These are phyloP conservation scores for Cerioporus squamosus DNA, from an alignment of 1,284 basidiomycete genomes.

Conservation along the genomic window DNA sequence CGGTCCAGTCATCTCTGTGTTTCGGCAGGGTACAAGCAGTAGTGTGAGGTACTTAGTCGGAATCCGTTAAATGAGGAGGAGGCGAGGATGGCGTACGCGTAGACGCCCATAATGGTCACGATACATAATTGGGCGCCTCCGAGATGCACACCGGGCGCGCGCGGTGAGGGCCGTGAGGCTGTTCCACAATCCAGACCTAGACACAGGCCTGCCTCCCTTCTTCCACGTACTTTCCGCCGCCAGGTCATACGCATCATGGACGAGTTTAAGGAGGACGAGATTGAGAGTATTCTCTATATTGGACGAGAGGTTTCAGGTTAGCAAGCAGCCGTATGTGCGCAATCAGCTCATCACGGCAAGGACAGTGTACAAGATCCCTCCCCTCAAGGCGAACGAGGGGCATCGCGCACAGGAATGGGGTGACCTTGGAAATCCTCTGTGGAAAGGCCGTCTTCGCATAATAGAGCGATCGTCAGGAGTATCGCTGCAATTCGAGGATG, in stretches of 20 bases:
- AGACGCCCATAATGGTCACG: slow-evolving; percentile 11
- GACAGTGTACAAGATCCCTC: slow-evolving; percentile 81
- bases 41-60: neutral
- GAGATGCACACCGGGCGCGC: neutral
- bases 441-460: slow-evolving; percentile 90
- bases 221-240: neutral
- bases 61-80: neutral
- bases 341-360: slow-evolving; percentile 16
- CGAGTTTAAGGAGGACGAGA: slow-evolving; percentile 64
- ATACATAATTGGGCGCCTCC: slow-evolving; percentile 6
- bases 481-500: slow-evolving; percentile 76
- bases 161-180: slow-evolving; percentile 21
- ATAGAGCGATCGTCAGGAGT: slow-evolving; percentile 71
- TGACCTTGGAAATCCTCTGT: slow-evolving; percentile 79
- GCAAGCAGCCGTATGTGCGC: slow-evolving; percentile 3
- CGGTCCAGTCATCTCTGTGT: slow-evolving; percentile 47
- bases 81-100: slow-evolving; percentile 12
- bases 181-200: too few species aligned
- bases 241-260: slow-evolving; percentile 46
- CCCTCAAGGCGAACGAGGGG: slow-evolving; percentile 82
- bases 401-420: slow-evolving; percentile 88
- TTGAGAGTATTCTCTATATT: slow-evolving; percentile 86
- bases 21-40: neutral
- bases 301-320: slow-evolving; percentile 84
- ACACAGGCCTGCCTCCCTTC: slow-evolving; percentile 1